phyloP scores from a whole-genome alignment of 805 yeast genomes.

The Candida endomychidarum region DNA sequence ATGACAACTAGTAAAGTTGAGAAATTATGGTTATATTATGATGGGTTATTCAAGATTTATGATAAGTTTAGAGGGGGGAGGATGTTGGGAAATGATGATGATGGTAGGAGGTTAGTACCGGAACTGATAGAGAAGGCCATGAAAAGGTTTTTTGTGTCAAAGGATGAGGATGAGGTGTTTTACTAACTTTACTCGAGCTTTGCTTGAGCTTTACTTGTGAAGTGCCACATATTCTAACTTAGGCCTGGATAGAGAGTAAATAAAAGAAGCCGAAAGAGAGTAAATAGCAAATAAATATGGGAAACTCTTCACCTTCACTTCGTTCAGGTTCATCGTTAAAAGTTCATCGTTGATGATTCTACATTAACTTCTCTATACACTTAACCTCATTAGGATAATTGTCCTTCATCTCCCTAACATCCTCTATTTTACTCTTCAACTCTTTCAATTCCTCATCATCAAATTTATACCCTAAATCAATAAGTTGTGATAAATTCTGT shows the following conservation, averaged over 20 bases:
- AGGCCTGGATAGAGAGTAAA: too few relatives aligned
- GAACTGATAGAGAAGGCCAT: slow-evolving; percentile 51
- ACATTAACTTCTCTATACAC: slow-evolving; percentile 30
- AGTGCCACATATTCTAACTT: too few relatives aligned
- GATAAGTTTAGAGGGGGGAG: slow-evolving; percentile 26
- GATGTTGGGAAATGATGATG: slow-evolving; percentile 38
- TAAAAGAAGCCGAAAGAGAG: too few relatives aligned
- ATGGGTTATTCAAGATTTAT: slow-evolving; percentile 35
- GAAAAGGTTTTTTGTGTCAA: slow-evolving; percentile 46
- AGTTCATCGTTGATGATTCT: too few relatives aligned
- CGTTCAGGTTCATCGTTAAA: too few relatives aligned
- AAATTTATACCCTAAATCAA: slow-evolving; percentile 44
- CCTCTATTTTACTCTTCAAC: slow-evolving; percentile 21
- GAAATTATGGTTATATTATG: slow-evolving; percentile 41
- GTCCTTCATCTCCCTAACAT: slow-evolving; percentile 44
- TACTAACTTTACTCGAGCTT: slow-evolving; percentile 4
- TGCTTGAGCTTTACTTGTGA: too few relatives aligned
- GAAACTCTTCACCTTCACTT: too few relatives aligned
- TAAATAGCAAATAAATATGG: not conserved
- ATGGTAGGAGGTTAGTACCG: slow-evolving; percentile 49
- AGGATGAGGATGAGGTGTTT: slow-evolving; percentile 48
- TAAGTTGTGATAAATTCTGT: slow-evolving; percentile 48
- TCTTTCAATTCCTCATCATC: slow-evolving; percentile 42
- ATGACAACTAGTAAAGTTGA: slow-evolving; percentile 55
- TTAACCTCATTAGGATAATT: slow-evolving; percentile 54